Base-by-base conservation (phyloP, 768 basidiomycete species). In the Inosperma sp. region DNA sequence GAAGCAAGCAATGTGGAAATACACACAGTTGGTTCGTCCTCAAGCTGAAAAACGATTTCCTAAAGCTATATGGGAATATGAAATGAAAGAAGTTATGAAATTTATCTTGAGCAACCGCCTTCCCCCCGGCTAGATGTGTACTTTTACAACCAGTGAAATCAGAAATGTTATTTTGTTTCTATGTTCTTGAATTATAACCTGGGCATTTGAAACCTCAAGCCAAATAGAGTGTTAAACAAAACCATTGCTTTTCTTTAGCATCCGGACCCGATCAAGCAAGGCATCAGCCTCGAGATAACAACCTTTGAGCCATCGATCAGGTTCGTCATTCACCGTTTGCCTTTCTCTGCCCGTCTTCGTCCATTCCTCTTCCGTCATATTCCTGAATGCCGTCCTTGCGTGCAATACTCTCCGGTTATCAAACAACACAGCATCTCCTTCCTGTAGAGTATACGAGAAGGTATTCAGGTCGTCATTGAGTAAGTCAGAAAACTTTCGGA, bases 381-480 rank as follows among this genome's bases (percentile, higher is more conserved):
- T 70, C 29, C 77, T 71, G 62, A 97, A 98, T 10, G 83, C 84
- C 1, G 84, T 87, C 19, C 95, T 72, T 0, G 88, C 92, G 65
- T 99, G 95, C 53, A 97, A 65, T 3, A 95, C 82, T 13, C 95
- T 74, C 21, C 93, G 75, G 60, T 98, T 99, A 62, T 97, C 94
- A 58, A 99, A 99, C 8, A 95, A 44, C 16, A 88, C 92, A 5
- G 84, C 84, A 54, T 95, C 91, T 25, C 92, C 91, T 67, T 93
- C 90, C 25, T 70, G 65, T 36, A 97, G 69, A 40, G 79, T 82
- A 66, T 89, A 84, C 56, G 79, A 65, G 52, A 78, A 86, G 34
- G 73, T 74, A 21, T 75, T 77, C 9, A 58, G 59, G 0, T 75
- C 71, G 14, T 77, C 73, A 45, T 84, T 77, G 2, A 93, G 63